phyloP scores from a whole-genome alignment of 306 rosid genomes.

The Styphnolobium japonicum region DNA sequence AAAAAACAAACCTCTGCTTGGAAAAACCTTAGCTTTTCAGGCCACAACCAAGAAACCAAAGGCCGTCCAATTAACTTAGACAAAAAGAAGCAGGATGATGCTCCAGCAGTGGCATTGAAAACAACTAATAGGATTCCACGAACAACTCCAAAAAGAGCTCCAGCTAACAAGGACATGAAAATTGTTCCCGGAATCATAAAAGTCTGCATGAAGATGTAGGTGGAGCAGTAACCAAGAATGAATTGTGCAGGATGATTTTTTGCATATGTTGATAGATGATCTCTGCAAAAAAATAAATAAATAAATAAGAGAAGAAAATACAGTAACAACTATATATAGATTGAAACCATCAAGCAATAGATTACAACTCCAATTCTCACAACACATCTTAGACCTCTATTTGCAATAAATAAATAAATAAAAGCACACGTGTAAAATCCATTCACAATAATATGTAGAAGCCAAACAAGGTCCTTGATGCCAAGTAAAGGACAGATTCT shows the following conservation, averaged over 20 bases:
- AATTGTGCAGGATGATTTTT: constrained; percentile 64
- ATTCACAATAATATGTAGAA: no score
- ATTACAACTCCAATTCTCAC: not conserved
- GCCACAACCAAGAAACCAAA: constrained; percentile 89
- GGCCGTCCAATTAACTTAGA: constrained; percentile 95
- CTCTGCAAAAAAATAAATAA: constrained; percentile 47
- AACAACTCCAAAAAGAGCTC: constrained; percentile 86
- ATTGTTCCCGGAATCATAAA: constrained; percentile 98
- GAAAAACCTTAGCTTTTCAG: constrained; percentile 79
- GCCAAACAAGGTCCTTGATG: no score
- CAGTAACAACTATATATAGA: not conserved
- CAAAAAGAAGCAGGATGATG: constrained; percentile 80
- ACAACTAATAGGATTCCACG: constrained; percentile 80
- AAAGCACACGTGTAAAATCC: no score
- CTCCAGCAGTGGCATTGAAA: constrained; percentile 94
- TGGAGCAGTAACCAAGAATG: constrained; percentile 90
- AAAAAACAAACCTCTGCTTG: constrained; percentile 75
- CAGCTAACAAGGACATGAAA: constrained; percentile 96
- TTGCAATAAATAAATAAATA: no score
- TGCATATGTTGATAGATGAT: constrained; percentile 64
- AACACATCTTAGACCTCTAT: no score
- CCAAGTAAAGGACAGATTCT: no score
- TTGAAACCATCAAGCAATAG: no score
- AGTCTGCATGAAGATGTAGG: constrained; percentile 96
- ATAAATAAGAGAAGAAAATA: not conserved